A percentile compares a stretch with the other conserved stretches of the same genome.
Evolutionary conservation across 78 protist species (phyloP).

Genomic region (Bigelowiella natans): DNA sequence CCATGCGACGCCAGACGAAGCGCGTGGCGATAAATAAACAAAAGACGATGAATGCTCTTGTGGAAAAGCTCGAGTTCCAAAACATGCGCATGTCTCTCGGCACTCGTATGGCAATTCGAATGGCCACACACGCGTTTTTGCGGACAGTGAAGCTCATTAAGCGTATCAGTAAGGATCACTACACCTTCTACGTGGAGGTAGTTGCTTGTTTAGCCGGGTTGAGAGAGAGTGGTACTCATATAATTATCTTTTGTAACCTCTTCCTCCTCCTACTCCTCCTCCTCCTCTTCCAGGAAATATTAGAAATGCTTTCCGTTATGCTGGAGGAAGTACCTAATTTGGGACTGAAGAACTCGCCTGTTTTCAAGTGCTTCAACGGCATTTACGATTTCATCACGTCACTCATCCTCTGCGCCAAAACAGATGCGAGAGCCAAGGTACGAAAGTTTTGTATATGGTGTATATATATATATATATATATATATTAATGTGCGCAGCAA

Average conservation of each 20-base stretch:
- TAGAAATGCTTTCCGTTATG: too few relatives aligned
- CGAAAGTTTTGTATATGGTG: too few relatives aligned
- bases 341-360: neutral
- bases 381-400: neutral
- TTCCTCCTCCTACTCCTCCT: too few relatives aligned
- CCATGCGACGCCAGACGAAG: neutral
- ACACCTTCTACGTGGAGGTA: neutral
- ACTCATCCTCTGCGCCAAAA: neutral
- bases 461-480: too few relatives aligned
- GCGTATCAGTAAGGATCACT: neutral
- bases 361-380: neutral
- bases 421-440: neutral
- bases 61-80: neutral
- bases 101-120: neutral
- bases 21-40: neutral
- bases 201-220: too few relatives aligned
- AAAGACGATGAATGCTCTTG: neutral
- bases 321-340: too few relatives aligned
- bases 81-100: neutral
- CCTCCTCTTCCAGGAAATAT: too few relatives aligned
- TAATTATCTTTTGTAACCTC: too few relatives aligned
- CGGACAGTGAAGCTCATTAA: neutral
- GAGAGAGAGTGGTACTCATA: too few relatives aligned
- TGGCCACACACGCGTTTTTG: neutral
- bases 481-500: too few relatives aligned